These are phyloP conservation scores for Colletotrichum cordylinicola DNA, from an alignment of 2,329 filamentous ascomycete species.

Conservation along the genomic window DNA sequence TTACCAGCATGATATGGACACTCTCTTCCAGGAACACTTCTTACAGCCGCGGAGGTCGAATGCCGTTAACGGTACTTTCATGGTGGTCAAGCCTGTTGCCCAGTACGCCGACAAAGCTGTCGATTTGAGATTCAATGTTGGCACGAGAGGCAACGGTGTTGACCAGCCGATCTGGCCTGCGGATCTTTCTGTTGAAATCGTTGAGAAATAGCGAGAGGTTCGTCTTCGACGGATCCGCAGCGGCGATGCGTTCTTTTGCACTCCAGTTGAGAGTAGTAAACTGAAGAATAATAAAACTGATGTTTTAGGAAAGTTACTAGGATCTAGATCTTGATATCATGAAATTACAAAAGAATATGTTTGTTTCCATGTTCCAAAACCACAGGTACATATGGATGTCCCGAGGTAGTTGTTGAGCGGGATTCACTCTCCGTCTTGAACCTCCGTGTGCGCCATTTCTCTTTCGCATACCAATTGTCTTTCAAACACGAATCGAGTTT, in stretches of 20 bases:
- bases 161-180: conserved; percentile 51
- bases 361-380: not conserved
- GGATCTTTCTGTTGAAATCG: conserved; percentile 40
- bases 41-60: conserved; percentile 41
- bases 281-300: not conserved
- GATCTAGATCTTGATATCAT: not conserved
- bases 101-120: conserved; percentile 40
- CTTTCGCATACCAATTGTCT: not conserved
- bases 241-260: not conserved
- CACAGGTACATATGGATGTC: fast-evolving
- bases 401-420: not conserved
- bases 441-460: fast-evolving
- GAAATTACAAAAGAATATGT: not conserved
- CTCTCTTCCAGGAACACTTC: conserved; percentile 51
- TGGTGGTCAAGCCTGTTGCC: conserved; percentile 45
- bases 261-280: not conserved
- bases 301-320: not conserved
- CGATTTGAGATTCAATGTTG: conserved; percentile 48
- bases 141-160: conserved; percentile 52
- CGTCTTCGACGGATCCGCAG: not conserved
- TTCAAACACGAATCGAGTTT: not conserved
- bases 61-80: conserved; percentile 31
- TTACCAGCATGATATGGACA: conserved; percentile 35
- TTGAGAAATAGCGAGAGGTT: conserved; percentile 13
- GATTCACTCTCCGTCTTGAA: not conserved